Conservation (phyloP, 2,329 filamentous ascomycete species). For the Fusarium fujikuroi region DNA sequence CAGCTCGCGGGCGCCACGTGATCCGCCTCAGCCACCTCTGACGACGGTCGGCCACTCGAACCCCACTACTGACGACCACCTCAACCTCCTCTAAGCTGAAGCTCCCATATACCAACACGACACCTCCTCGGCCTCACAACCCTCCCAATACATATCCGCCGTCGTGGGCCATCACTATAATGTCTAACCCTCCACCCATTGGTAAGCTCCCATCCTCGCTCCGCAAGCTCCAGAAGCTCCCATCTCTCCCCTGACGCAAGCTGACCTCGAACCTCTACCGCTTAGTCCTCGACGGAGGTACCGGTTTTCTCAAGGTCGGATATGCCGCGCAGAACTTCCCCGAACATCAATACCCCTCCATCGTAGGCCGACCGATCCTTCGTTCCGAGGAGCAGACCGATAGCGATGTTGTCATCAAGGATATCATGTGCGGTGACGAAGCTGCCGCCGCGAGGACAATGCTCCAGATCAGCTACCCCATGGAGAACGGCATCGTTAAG, state of each 20-base stretch:
- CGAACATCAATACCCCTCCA: slow-evolving; percentile 97
- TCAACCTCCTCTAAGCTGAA: slow-evolving; percentile 46
- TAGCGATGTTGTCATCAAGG: slow-evolving; percentile 79
- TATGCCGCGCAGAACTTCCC: slow-evolving; percentile 99
- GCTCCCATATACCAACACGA: slow-evolving; percentile 41
- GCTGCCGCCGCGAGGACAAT: slow-evolving; percentile 94
- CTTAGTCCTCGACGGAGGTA: slow-evolving; percentile 97
- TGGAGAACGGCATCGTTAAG: slow-evolving; percentile 99
- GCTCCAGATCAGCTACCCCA: slow-evolving; percentile 98
- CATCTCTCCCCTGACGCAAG: slow-evolving; percentile 32
- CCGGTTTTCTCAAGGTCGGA: slow-evolving; percentile 99
- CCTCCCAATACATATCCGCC: slow-evolving; percentile 13
- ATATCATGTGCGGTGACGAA: slow-evolving; percentile 99
- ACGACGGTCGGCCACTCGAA: slow-evolving; percentile 48
- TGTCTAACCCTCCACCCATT: slow-evolving; percentile 65
- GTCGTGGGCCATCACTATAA: slow-evolving; percentile 49
- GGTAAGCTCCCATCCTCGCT: slow-evolving; percentile 53
- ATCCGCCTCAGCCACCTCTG: slow-evolving; percentile 50
- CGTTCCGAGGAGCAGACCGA: slow-evolving; percentile 87
- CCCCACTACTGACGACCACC: slow-evolving; percentile 51
- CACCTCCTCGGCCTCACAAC: slow-evolving; percentile 34
- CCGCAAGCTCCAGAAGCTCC: slow-evolving; percentile 26
- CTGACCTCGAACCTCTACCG: slow-evolving; percentile 36
- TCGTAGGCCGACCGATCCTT: slow-evolving; percentile 96
- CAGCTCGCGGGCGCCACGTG: slow-evolving; percentile 50